Conservation (phyloP, 768 basidiomycete species). For the Mycena alexandri region DNA sequence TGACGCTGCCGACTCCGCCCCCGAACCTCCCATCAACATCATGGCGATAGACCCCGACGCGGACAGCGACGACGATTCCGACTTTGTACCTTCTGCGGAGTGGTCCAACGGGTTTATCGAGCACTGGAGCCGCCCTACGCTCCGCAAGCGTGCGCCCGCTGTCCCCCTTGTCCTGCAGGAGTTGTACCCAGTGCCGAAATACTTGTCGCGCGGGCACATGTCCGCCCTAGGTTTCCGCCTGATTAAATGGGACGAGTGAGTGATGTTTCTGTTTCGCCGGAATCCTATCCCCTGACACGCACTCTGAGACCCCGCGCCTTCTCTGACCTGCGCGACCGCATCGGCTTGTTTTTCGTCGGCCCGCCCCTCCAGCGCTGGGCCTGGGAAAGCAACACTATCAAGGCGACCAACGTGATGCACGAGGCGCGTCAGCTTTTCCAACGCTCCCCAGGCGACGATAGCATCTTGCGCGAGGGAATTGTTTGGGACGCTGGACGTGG, state of each 20-base stretch:
- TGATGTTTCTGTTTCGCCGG: background rate
- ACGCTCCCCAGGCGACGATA: background rate
- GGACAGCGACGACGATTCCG: too few relatives aligned
- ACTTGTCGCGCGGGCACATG: background rate
- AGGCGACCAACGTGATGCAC: background rate
- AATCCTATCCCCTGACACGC: background rate
- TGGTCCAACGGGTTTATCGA: too few relatives aligned
- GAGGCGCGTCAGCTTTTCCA: background rate
- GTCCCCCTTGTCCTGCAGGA: background rate
- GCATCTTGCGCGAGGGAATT: background rate
- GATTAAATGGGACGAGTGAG: conserved; percentile 1
- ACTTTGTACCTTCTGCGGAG: too few relatives aligned
- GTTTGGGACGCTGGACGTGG: too few relatives aligned
- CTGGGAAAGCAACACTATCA: background rate
- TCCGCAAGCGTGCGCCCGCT: too few relatives aligned
- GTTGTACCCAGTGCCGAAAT: background rate
- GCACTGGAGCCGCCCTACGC: too few relatives aligned
- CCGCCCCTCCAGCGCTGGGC: background rate
- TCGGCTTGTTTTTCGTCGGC: background rate
- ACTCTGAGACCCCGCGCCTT: background rate
- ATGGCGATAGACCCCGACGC: too few relatives aligned
- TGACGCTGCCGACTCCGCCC: too few relatives aligned
- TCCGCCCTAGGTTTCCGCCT: background rate
- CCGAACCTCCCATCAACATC: too few relatives aligned
- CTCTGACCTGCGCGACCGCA: background rate